These are phyloP conservation scores for Thelonectria olida DNA, from an alignment of 2,329 filamentous ascomycete genomes.

Conservation along the genomic window DNA sequence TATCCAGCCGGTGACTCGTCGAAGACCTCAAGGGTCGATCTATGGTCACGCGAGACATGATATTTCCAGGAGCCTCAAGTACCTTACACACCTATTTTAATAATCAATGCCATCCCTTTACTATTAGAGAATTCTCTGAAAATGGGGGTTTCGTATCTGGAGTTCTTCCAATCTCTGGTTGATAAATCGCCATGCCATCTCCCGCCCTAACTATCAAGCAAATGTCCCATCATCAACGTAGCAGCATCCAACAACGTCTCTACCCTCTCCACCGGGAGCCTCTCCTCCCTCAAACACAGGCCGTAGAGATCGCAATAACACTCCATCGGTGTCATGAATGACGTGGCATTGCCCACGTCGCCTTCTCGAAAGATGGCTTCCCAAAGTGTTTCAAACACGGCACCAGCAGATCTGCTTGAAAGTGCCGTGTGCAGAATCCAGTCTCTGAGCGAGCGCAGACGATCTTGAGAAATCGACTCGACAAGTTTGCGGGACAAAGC, in stretches of 20 bases:
- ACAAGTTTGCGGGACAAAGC: conserved; percentile 1
- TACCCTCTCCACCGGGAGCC: background rate
- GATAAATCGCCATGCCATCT: too few species aligned
- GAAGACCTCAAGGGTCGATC: too few species aligned
- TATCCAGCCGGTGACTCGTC: too few species aligned
- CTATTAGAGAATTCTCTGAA: too few species aligned
- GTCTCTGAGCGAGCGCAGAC: background rate
- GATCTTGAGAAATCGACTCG: background rate
- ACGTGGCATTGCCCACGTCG: background rate
- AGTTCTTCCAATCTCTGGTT: too few species aligned
- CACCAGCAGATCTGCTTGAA: conserved; percentile 1
- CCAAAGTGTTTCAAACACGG: conserved; percentile 14
- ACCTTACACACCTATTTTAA: too few species aligned
- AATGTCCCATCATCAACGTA: conserved; percentile 13
- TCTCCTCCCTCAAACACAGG: background rate
- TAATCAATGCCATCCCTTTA: too few species aligned
- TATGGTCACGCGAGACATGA: too few species aligned
- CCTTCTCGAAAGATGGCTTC: conserved; percentile 1
- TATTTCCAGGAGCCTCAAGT: too few species aligned
- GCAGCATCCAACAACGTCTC: conserved; percentile 1
- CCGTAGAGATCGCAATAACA: conserved; percentile 14
- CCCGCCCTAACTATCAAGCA: background rate
- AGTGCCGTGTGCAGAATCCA: conserved; percentile 5
- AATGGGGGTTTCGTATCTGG: too few species aligned
- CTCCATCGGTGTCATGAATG: background rate